These are phyloP conservation scores for Botrytis aclada DNA, from an alignment of 2,329 filamentous ascomycete genomes.

Conservation along the genomic window DNA sequence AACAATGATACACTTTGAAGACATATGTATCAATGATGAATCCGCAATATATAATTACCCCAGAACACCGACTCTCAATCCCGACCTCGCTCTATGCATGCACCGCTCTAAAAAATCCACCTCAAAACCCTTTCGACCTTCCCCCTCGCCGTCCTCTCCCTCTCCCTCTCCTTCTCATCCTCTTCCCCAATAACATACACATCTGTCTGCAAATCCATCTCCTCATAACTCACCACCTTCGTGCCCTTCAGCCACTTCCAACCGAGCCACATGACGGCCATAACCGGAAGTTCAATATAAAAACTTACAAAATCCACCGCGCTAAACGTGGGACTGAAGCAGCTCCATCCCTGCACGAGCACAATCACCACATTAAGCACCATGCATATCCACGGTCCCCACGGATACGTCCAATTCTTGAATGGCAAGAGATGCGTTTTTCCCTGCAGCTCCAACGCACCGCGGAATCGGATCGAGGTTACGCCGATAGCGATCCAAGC, in stretches of 20 bases:
- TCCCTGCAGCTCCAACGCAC: conserved; percentile 54
- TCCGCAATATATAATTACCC: too few relatives aligned
- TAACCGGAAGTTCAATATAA: conserved; percentile 61
- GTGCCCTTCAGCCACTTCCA: conserved; percentile 55
- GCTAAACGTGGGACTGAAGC: conserved; percentile 57
- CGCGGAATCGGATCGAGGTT: conserved; percentile 63
- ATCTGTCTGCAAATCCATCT: conserved; percentile 53
- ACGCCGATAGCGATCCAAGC: conserved; percentile 64
- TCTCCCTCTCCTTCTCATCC: conserved; percentile 30
- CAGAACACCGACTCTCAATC: background rate
- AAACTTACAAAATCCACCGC: conserved; percentile 60
- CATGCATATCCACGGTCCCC: conserved; percentile 55
- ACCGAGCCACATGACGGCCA: conserved; percentile 51
- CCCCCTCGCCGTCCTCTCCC: conserved; percentile 31
- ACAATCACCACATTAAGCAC: conserved; percentile 58
- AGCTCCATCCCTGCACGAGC: conserved; percentile 61
- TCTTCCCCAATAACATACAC: conserved; percentile 39
- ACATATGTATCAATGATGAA: background rate
- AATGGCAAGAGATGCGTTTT: conserved; percentile 61
- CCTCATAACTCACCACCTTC: conserved; percentile 43
- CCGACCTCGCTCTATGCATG: background rate
- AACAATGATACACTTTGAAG: background rate
- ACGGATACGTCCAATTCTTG: conserved; percentile 65
- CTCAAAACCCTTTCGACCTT: conserved; percentile 31
- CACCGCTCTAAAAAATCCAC: conserved; percentile 33